Evolutionary conservation across 2,329 filamentous ascomycete species (phyloP).

Genomic region (Epichloe sp.): DNA sequence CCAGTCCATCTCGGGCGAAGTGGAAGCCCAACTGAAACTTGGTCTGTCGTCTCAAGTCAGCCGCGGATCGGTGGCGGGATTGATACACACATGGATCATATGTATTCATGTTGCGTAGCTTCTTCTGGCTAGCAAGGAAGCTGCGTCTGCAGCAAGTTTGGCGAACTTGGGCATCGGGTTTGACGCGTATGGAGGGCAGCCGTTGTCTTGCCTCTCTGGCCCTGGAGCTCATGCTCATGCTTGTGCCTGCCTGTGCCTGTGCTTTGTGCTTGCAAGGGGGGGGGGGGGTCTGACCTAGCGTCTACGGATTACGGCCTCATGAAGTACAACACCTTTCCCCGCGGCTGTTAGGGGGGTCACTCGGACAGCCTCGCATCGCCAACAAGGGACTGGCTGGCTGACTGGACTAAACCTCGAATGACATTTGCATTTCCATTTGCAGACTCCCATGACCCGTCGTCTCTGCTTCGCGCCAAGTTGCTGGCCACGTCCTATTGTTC

Average conservation of each 20-base stretch:
- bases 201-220: background rate
- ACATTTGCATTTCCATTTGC: too few species aligned
- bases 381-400: too few species aligned
- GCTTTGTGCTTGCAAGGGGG: too few species aligned
- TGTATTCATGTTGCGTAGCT: background rate
- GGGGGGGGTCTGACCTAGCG: too few species aligned
- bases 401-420: too few species aligned
- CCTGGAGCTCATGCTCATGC: background rate
- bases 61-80: conserved; percentile 1
- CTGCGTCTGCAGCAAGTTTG: background rate
- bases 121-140: background rate
- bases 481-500: too few species aligned
- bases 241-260: too few species aligned
- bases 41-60: background rate
- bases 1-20: background rate
- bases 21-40: background rate
- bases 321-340: background rate
- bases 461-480: too few species aligned
- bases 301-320: too few species aligned
- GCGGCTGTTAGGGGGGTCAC: too few species aligned
- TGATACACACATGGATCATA: background rate
- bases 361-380: too few species aligned
- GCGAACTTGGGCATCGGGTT: background rate
- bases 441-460: too few species aligned
- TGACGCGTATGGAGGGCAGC: conserved; percentile 1